Base-by-base conservation (phyloP, 768 basidiomycete genomes). In the Agaricus subrufescens region DNA sequence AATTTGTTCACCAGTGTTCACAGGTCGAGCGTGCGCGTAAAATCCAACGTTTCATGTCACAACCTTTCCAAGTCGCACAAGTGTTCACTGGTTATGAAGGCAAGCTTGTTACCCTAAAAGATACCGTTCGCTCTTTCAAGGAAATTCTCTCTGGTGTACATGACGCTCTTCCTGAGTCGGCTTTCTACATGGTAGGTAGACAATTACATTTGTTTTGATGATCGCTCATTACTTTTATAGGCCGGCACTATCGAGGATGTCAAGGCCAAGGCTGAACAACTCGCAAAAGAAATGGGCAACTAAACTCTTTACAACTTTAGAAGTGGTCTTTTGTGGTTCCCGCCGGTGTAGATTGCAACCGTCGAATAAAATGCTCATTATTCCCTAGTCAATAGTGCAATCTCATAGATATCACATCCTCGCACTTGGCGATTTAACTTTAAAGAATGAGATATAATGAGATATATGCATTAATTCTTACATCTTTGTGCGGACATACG, bases 51-150 rank as follows among this genome's bases (percentile, higher is more conserved):
- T 98, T 98, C 91, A 98, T 99, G 97, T 98, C 94, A 64, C 95
- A 99, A 78, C 97, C 97, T 61, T 99, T 99, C 94, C 91, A 92
- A 72, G 96, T 98, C 72, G 97, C 95, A 56, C 94, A 98, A 80
- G 94, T 97, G 75, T 98, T 98, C 86, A 98, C 96, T 69, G 96
- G 96, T 81, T 95, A 92, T 68, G 95, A 97, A 81, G 97, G 96
- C 69, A 91, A 89, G 73, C 91, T 98, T 59, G 96, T 99, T 37
- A 80, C 95, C 12, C 79, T 99, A 62, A 98, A 98, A 82, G 95
- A 98, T 71, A 95, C 93, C 59, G 73, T 95, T 67, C 90, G 91
- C 65, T 95, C 96, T 42, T 98, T 98, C 89, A 94, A 89, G 84
- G 94, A 97, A 77, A 98, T 99, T 67, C 86, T 99, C 56, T 81